Base-by-base conservation (phyloP, 1,139 yeast species). In the Debaryomycetaceae sp. region DNA sequence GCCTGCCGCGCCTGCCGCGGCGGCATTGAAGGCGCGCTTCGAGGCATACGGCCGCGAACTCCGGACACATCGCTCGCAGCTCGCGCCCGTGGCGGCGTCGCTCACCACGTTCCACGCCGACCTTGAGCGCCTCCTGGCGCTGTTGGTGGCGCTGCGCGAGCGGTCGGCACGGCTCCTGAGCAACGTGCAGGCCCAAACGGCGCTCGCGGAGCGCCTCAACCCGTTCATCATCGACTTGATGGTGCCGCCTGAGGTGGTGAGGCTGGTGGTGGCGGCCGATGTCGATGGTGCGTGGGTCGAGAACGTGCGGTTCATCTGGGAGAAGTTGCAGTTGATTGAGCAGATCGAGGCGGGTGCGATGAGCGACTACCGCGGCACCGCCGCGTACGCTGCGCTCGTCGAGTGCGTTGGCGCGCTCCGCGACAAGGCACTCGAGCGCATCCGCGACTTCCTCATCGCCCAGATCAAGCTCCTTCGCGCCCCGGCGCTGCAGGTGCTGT, bases 201-300 rank as follows among this genome's bases (percentile, higher is more conserved):
- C 58, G 21, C 61, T 80, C 3, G 80, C 81, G 21, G 68, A 65
- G 17, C 69, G 70, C 33, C 67, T 88, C 37, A 73, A 79, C 10
- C 94, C 95, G 0, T 60, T 84, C 10, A 78, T 88, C 1, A 68
- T 82, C 23, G 91, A 84, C 41, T 59, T 83, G 16, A 65, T 83
- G 41, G 72, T 88, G 4, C 84, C 96, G 0, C 94, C 95, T 0
- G 73, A 71, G 3, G 59, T 78, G 2, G 70, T 78, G 3, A 58
- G 61, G 31, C 67, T 76, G 2, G 58, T 82, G 1, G 40, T 68
- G 4, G 56, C 57, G 22, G 80, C 69, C 13, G 67, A 68, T 6
- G 56, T 82, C 4, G 59, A 65, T 40, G 50, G 53, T 2, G 37
- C 51, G 13, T 82, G 89, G 89, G 56, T 65, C 12, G 85, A 78